A percentile compares a stretch with the other conserved stretches of the same genome.
phyloP scores from a whole-genome alignment of 352 stramenopile species.

The Blastocystis hominis region DNA sequence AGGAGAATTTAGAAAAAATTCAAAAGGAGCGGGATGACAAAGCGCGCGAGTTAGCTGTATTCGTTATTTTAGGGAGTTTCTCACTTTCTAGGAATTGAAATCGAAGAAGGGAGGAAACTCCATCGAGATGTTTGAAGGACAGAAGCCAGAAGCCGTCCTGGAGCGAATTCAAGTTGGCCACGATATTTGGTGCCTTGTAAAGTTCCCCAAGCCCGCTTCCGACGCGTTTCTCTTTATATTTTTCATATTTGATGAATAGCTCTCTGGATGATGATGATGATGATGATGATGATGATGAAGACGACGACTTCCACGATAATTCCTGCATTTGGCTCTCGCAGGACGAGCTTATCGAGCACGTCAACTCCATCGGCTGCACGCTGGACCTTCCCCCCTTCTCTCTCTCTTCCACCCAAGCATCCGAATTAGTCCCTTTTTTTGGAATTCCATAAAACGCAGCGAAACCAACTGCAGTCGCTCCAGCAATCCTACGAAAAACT shows the following conservation, averaged over 20 bases:
- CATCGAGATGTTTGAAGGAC: neutral
- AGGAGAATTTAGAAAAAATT: constrained; percentile 26
- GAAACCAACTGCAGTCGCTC: neutral
- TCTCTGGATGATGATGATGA: too few species aligned
- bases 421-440: neutral
- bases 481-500: neutral
- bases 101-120: constrained; percentile 16
- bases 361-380: constrained; percentile 10
- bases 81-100: neutral
- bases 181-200: constrained; percentile 9
- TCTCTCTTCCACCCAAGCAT: neutral
- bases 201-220: neutral
- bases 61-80: neutral
- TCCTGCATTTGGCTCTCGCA: neutral
- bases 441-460: neutral
- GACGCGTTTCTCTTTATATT: too few species aligned
- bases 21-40: constrained; percentile 33
- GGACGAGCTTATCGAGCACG: constrained; percentile 16
- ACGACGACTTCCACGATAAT: neutral
- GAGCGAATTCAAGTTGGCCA: constrained; percentile 33
- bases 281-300: neutral
- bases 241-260: too few species aligned
- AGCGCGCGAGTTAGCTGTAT: neutral
- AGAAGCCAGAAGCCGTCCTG: neutral
- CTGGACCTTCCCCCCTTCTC: constrained; percentile 30